A percentile compares a stretch with the other conserved stretches of the same genome.
phyloP scores from a whole-genome alignment of 441 rosid species.

The Gossypium lobatum region DNA sequence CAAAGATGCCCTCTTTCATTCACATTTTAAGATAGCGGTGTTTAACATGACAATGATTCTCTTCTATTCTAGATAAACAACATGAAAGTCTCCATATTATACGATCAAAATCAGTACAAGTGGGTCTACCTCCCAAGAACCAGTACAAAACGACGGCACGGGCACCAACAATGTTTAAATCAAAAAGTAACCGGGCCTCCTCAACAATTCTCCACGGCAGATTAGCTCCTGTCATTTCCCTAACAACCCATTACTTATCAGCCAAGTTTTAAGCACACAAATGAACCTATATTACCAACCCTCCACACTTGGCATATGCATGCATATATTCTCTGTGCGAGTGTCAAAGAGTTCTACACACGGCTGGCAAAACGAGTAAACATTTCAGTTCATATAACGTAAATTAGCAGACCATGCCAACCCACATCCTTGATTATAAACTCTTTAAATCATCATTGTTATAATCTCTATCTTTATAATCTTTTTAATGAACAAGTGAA shows the following conservation, averaged over 20 bases:
- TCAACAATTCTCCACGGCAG: neutral
- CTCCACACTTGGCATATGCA: conserved; percentile 4
- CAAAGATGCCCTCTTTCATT: conserved; percentile 25
- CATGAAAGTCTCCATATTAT: neutral
- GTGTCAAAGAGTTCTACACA: neutral
- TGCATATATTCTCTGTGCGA: neutral
- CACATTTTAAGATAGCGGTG: neutral
- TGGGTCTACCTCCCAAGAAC: neutral
- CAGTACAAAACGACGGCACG: neutral
- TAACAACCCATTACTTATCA: neutral
- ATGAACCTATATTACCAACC: neutral
- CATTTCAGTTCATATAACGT: neutral
- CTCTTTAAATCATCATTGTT: neutral
- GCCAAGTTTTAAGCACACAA: neutral
- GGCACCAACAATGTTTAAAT: neutral
- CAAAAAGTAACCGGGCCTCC: neutral
- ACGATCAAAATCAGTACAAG: neutral
- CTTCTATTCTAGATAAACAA: conserved; percentile 1
- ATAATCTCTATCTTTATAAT: neutral
- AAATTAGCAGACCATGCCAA: neutral
- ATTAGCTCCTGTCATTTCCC: neutral
- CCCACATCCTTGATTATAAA: neutral
- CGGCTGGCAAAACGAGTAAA: neutral
- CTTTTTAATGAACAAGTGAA: conserved; percentile 7
- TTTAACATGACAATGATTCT: conserved; percentile 11